Evolutionary conservation across 1,139 yeast species (phyloP), one percentile per base, ranked within the genome.

Genomic region (Diutina mesorugosa): DNA sequence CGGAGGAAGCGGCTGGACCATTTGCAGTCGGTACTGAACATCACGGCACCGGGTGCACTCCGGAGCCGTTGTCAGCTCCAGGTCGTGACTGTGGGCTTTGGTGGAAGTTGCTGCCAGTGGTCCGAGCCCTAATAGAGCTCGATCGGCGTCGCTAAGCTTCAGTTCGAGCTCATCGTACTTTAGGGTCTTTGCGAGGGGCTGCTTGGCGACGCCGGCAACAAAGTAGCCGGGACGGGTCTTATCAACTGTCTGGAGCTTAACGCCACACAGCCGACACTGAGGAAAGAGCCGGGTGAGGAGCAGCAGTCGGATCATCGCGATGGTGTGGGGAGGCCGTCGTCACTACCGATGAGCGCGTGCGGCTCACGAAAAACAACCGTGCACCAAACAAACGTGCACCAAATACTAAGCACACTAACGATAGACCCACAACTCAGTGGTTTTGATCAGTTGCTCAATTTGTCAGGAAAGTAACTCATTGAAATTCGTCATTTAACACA

Each of bases 31-130:
- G 62, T 76, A 71, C 3, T 74, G 64, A 1, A 83, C 80, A 57
- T 80, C 74, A 56, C 80, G 71, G 64, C 91, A 85, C 58, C 90
- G 66, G 50, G 75, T 66, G 65, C 91, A 85, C 56, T 66, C 67
- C 29, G 28, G 41, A 18, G 18, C n/a, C 18, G 16, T 16, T 47
- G 29, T 21, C 29, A 26, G 47, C 12, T 12, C 8, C 21, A 12
- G 32, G 28, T 29, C 16, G 38, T 45, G 26, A 16, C 10, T 21
- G 21, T 45, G 26, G 26, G 18, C 7, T 4, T 16, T n/a, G n/a
- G 5, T 5, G 1, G 18, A 4, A n/a, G 18, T 45, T 41, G 30
- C 14, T 29, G 32, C 5, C 45, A n/a, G 21, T 16, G 53, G 53
- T 16, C 10, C 9, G 41, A 32, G 14, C n/a, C 53, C 53, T 5